These are phyloP conservation scores for Phytopythium ostracodes DNA, from an alignment of 352 stramenopile genomes.

Conservation along the genomic window DNA sequence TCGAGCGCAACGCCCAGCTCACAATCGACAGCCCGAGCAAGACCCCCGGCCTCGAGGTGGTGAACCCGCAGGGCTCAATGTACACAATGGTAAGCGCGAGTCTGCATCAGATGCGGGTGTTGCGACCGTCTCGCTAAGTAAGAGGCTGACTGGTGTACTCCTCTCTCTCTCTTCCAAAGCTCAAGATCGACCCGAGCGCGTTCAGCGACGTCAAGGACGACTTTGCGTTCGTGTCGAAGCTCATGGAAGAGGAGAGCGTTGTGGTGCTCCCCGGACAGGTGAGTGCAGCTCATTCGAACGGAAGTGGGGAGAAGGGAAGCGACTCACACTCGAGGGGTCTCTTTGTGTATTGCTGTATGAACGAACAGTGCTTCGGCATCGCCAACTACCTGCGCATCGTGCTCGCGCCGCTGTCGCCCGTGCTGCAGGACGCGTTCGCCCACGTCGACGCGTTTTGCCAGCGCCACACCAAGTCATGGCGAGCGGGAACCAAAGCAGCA, in stretches of 20 bases:
- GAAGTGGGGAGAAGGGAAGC: slow-evolving; percentile 25
- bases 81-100: slow-evolving; percentile 86
- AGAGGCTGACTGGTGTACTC: not conserved
- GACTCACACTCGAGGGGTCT: not conserved
- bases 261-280: slow-evolving; percentile 92
- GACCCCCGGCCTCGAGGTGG: slow-evolving; percentile 84
- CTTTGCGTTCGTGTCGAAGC: slow-evolving; percentile 89
- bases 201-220: slow-evolving; percentile 89
- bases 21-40: slow-evolving; percentile 65
- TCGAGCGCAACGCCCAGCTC: slow-evolving; percentile 86
- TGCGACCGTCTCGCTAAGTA: not conserved
- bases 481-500: not conserved
- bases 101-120: not conserved
- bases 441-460: slow-evolving; percentile 32
- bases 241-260: slow-evolving; percentile 95
- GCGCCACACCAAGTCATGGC: slow-evolving; percentile 13
- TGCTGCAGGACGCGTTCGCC: slow-evolving; percentile 31
- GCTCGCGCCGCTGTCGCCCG: slow-evolving; percentile 28
- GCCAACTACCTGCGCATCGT: slow-evolving; percentile 35
- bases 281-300: slow-evolving; percentile 88
- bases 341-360: not conserved
- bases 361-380: slow-evolving; percentile 22
- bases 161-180: slow-evolving; percentile 46
- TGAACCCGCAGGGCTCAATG: slow-evolving; percentile 92
- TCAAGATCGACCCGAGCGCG: slow-evolving; percentile 61